Conservation (phyloP, 495 filamentous ascomycete genomes). For the Aspergillus heteromorphus region DNA sequence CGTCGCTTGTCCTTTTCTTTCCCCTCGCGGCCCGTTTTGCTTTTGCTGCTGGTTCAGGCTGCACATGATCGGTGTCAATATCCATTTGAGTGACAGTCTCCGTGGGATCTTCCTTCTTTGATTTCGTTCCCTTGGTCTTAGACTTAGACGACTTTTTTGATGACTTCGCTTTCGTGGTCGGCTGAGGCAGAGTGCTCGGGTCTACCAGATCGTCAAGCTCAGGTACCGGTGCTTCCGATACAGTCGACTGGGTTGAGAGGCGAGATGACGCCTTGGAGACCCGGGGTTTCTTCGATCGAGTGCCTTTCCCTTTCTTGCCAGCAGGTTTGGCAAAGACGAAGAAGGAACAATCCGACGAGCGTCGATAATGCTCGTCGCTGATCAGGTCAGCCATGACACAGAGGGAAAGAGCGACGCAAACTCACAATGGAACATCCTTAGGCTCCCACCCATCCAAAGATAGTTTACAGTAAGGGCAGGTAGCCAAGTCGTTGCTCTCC, state of each 20-base stretch:
- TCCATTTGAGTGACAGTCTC: slow-evolving; percentile 40
- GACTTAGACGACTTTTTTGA: slow-evolving; percentile 45
- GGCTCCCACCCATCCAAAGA: slow-evolving; percentile 89
- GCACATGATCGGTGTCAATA: slow-evolving; percentile 22
- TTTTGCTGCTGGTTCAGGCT: slow-evolving; percentile 30
- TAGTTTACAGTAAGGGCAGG: slow-evolving; percentile 81
- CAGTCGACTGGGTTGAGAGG: slow-evolving; percentile 64
- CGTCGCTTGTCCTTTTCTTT: slow-evolving; percentile 63
- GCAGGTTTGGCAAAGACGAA: slow-evolving; percentile 52
- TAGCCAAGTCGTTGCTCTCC: slow-evolving; percentile 77
- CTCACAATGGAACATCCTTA: slow-evolving; percentile 79
- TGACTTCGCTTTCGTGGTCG: slow-evolving; percentile 46
- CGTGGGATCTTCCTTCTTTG: slow-evolving; percentile 55
- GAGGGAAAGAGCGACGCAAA: slow-evolving; percentile 16
- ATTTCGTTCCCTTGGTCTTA: slow-evolving; percentile 36
- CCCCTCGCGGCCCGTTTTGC: slow-evolving; percentile 48
- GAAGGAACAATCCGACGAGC: slow-evolving; percentile 76
- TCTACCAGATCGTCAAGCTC: slow-evolving; percentile 55
- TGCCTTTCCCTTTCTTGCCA: slow-evolving; percentile 40
- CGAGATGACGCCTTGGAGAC: slow-evolving; percentile 65
- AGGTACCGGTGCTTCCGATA: slow-evolving; percentile 49
- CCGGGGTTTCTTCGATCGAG: slow-evolving; percentile 50
- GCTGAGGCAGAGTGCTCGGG: slow-evolving; percentile 59
- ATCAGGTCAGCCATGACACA: slow-evolving; percentile 20
- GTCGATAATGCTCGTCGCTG: slow-evolving; percentile 80